Evolutionary conservation across 139 green algal species (phyloP).

Genomic region (Chlorella sp.): DNA sequence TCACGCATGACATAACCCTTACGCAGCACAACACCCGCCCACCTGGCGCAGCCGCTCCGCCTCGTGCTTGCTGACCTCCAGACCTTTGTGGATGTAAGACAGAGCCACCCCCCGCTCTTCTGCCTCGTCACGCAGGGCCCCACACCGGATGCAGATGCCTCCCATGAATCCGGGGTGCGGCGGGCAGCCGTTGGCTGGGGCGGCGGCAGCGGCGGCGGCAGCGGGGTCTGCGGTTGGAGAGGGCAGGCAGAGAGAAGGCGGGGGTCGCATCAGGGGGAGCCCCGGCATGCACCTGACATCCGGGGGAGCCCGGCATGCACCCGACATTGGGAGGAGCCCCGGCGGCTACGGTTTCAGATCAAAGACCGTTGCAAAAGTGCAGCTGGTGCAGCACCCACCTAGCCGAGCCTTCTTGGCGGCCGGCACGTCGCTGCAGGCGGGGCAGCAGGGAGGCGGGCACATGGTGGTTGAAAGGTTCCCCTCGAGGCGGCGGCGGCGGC

Average conservation of each 20-base stretch:
- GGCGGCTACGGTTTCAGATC: background rate
- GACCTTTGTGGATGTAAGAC: conserved; percentile 47
- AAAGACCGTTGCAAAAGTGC: background rate
- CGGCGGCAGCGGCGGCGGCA: background rate
- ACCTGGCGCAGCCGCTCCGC: conserved; percentile 54
- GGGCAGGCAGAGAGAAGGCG: background rate
- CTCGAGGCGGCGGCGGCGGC: background rate
- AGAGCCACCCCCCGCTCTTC: conserved; percentile 53
- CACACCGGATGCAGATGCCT: conserved; percentile 84
- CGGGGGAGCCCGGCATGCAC: background rate
- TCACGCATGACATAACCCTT: too few species aligned
- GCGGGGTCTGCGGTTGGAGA: background rate
- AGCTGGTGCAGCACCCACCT: background rate
- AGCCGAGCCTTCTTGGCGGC: conserved; percentile 1
- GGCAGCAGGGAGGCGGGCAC: background rate
- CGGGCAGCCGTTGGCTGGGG: conserved; percentile 42
- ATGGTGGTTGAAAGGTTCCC: background rate
- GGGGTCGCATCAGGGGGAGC: background rate
- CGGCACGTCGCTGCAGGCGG: conserved; percentile 2
- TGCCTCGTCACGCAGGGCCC: conserved; percentile 32
- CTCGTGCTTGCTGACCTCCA: conserved; percentile 57
- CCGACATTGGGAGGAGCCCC: background rate
- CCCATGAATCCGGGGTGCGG: conserved; percentile 78
- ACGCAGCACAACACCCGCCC: background rate
- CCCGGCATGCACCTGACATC: background rate